Percentiles rank a stretch among this genome's conserved stretches.
Evolutionary conservation across 768 basidiomycete species (phyloP).

Genomic region (Porpolomopsis calyptriformis): DNA sequence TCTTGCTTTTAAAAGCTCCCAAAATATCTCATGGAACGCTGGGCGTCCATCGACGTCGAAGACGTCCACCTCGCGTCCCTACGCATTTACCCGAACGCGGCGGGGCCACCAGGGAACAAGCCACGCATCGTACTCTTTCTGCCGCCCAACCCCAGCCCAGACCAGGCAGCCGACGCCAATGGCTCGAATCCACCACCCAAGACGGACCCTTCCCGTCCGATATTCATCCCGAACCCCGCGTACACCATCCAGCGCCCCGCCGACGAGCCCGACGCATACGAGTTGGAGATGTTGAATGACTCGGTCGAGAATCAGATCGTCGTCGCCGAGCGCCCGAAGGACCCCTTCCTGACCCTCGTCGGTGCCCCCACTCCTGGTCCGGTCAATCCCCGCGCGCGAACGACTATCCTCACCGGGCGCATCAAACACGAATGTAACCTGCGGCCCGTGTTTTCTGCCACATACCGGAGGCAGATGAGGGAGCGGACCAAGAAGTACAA

Average conservation of each 20-base stretch:
- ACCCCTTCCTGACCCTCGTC: conserved; percentile 26
- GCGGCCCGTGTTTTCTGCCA: conserved; percentile 54
- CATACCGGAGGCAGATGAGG: conserved; percentile 63
- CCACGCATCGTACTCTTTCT: conserved; percentile 59
- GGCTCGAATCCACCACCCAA: conserved; percentile 12
- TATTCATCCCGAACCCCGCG: conserved; percentile 25
- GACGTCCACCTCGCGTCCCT: conserved; percentile 77
- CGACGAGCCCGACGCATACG: conserved; percentile 59
- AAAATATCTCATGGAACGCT: conserved; percentile 75
- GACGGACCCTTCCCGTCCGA: conserved; percentile 25
- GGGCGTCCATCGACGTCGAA: conserved; percentile 65
- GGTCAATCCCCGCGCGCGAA: conserved; percentile 52
- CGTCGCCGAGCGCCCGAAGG: conserved; percentile 74
- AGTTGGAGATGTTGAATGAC: conserved; percentile 81
- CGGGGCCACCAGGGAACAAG: conserved; percentile 33
- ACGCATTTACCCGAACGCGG: conserved; percentile 56
- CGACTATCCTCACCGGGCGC: conserved; percentile 67
- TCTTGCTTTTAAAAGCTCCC: no score
- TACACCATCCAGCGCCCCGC: conserved; percentile 25
- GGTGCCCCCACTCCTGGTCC: conserved; percentile 27
- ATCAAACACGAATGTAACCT: conserved; percentile 76
- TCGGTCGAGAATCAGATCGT: conserved; percentile 78
- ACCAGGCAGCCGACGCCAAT: no score
- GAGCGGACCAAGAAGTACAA: conserved; percentile 58
- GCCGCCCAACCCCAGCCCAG: no score